A percentile compares a stretch with the other conserved stretches of the same genome.
Conservation (phyloP, 2,329 filamentous ascomycete species). For the Colletotrichum nymphaeae region DNA sequence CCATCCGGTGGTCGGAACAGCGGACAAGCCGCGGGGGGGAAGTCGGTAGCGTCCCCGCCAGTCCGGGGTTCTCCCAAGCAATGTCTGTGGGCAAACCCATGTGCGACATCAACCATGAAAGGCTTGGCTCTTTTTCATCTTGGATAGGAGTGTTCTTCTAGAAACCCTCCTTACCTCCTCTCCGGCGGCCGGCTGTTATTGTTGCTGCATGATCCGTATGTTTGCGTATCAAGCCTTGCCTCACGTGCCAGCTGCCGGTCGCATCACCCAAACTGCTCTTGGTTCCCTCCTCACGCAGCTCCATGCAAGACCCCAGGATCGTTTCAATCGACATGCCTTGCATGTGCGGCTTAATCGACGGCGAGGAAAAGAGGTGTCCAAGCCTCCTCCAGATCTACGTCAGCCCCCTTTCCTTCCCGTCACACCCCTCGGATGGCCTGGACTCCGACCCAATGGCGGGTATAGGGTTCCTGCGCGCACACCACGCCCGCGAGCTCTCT, state of each 20-base stretch:
- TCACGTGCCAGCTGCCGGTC: conserved; percentile 8
- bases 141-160: not conserved
- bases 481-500: not conserved
- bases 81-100: not conserved
- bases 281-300: not conserved
- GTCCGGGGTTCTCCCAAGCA: conserved; percentile 2
- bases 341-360: conserved; percentile 13
- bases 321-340: not conserved
- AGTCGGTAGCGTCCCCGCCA: not conserved
- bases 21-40: not conserved
- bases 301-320: conserved; percentile 7
- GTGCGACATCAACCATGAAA: not conserved
- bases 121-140: not conserved
- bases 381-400: conserved; percentile 20
- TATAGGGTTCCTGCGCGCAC: conserved; percentile 20
- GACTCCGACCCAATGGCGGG: conserved; percentile 7
- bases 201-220: not conserved
- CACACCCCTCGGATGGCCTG: conserved; percentile 25
- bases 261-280: not conserved
- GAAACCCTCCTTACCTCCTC: not conserved
- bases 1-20: not conserved
- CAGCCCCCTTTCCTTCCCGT: conserved; percentile 11
- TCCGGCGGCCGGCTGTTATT: not conserved
- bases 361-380: not conserved
- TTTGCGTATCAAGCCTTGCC: not conserved